These are phyloP conservation scores for Penicillium sclerotigenum DNA, from an alignment of 2,329 filamentous ascomycete species.

Conservation along the genomic window DNA sequence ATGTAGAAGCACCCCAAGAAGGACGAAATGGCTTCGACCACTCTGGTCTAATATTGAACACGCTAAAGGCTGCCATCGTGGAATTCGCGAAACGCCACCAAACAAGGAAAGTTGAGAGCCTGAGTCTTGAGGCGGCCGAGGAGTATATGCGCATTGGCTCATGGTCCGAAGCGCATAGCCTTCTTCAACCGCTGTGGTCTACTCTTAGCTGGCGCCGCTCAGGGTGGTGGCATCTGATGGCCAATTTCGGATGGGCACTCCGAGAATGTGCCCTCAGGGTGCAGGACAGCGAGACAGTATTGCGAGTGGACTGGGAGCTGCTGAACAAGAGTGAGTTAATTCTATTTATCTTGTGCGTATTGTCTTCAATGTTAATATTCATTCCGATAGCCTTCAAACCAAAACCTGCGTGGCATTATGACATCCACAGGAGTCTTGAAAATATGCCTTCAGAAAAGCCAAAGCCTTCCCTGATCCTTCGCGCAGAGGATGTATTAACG, in stretches of 20 bases:
- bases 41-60: conserved; percentile 48
- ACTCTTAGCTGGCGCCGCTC: conserved; percentile 57
- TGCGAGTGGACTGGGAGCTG: conserved; percentile 59
- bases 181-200: conserved; percentile 55
- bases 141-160: conserved; percentile 51
- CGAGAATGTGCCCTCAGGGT: conserved; percentile 51
- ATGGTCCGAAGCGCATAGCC: conserved; percentile 51
- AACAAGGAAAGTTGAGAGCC: conserved; percentile 52
- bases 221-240: conserved; percentile 58
- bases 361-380: conserved; percentile 4
- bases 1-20: conserved; percentile 51
- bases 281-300: conserved; percentile 47
- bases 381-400: conserved; percentile 34
- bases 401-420: conserved; percentile 39
- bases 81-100: conserved; percentile 55
- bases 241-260: conserved; percentile 52
- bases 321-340: conserved; percentile 35
- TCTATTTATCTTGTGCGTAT: neutral
- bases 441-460: conserved; percentile 35
- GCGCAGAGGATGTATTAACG: conserved; percentile 49
- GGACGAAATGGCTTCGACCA: conserved; percentile 51
- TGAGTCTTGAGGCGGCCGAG: conserved; percentile 55
- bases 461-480: conserved; percentile 48
- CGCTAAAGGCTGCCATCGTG: conserved; percentile 47
- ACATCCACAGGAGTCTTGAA: conserved; percentile 49